Percentiles rank a stretch among this genome's conserved stretches.
Evolutionary conservation across 257 asterid species (phyloP).

Genomic region (Asclepias syriaca): DNA sequence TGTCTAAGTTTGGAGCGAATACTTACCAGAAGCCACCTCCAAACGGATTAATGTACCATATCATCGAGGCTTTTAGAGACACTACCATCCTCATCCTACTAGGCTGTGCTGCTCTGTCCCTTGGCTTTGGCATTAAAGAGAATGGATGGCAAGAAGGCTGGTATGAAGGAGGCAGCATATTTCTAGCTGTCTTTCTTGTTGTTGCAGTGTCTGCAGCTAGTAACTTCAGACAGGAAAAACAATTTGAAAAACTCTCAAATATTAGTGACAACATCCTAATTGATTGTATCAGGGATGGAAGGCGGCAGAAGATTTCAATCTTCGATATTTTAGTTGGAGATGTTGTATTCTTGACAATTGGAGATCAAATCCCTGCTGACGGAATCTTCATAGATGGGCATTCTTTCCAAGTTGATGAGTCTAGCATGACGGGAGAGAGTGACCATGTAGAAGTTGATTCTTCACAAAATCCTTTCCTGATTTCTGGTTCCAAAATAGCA

Average conservation of each 20-base stretch:
- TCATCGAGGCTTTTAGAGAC: constrained; percentile 18
- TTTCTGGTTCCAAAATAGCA: constrained; percentile 7
- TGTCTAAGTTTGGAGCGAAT: constrained; percentile 14
- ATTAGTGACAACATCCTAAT: constrained; percentile 4
- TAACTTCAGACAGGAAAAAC: constrained; percentile 15
- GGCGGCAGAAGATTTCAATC: constrained; percentile 7
- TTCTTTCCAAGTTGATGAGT: constrained; percentile 2
- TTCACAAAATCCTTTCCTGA: neutral
- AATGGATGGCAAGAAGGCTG: constrained; percentile 9
- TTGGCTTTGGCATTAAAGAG: constrained; percentile 22
- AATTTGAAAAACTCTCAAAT: constrained; percentile 11
- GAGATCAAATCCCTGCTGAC: constrained; percentile 30
- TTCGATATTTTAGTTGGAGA: constrained; percentile 27
- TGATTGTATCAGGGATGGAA: constrained; percentile 9
- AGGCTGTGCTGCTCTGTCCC: constrained; percentile 22
- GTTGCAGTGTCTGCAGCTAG: constrained; percentile 3
- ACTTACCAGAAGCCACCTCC: constrained; percentile 24
- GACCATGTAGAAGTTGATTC: neutral
- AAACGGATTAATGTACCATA: constrained; percentile 12
- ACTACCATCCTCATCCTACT: constrained; percentile 20
- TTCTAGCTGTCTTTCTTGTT: constrained; percentile 6
- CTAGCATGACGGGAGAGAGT: constrained; percentile 12
- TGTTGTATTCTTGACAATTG: constrained; percentile 19
- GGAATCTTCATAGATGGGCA: constrained; percentile 22
- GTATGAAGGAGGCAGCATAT: constrained; percentile 17